Conservation (phyloP, 2,329 filamentous ascomycete species). For the Pseudogymnoascus verrucosus region DNA sequence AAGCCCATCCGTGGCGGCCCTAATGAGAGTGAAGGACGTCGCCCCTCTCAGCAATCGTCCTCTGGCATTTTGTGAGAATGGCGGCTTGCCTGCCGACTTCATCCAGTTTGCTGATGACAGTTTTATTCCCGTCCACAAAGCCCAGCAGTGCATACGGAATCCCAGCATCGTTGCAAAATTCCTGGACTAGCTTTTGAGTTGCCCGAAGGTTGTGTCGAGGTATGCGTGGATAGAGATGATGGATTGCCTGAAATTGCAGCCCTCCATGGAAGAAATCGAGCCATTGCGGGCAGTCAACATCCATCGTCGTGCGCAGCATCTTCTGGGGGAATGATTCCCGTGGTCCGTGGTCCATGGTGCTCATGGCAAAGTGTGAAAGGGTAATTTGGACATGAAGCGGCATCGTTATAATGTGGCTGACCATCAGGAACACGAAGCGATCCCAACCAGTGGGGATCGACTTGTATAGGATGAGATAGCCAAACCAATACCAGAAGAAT, state of each 20-base stretch:
- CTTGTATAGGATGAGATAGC: constrained; percentile 71
- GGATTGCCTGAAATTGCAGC: constrained; percentile 81
- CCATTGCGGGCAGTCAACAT: constrained; percentile 81
- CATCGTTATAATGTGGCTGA: constrained; percentile 74
- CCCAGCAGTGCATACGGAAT: constrained; percentile 83
- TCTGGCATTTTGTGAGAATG: constrained; percentile 69
- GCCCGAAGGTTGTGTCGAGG: constrained; percentile 75
- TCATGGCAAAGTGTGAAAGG: constrained; percentile 89
- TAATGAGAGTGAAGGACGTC: constrained; percentile 25
- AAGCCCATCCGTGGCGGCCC: not conserved
- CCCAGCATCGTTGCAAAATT: constrained; percentile 73
- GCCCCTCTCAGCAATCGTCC: constrained; percentile 29
- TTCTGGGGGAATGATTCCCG: constrained; percentile 82
- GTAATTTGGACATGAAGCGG: constrained; percentile 86
- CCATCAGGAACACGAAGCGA: constrained; percentile 65
- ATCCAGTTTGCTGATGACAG: constrained; percentile 67
- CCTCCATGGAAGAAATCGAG: constrained; percentile 85
- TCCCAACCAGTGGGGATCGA: constrained; percentile 60
- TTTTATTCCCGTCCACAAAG: constrained; percentile 74
- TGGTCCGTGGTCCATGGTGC: constrained; percentile 74
- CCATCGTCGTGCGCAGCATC: constrained; percentile 91
- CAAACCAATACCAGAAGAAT: constrained; percentile 83
- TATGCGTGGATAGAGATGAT: constrained; percentile 77
- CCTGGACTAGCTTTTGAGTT: constrained; percentile 66
- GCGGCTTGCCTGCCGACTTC: constrained; percentile 75